These are phyloP conservation scores for Asclepias syriaca DNA, from an alignment of 257 asterid genomes.

Conservation along the genomic window DNA sequence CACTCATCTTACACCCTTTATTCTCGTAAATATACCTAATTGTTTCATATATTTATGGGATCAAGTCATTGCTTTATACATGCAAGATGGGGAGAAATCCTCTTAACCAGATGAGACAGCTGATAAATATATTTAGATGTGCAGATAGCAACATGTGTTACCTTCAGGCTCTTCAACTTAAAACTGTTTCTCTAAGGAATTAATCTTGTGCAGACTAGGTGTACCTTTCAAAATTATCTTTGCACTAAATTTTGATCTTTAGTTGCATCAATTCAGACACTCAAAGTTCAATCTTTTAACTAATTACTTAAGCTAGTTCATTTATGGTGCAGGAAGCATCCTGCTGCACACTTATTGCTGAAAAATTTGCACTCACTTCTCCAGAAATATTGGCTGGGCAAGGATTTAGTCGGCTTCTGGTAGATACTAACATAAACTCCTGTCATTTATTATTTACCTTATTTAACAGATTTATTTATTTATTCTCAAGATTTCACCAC, in stretches of 20 bases:
- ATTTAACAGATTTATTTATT: not conserved
- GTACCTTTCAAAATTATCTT: not conserved
- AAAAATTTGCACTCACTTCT: slow-evolving; percentile 45
- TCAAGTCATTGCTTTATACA: not conserved
- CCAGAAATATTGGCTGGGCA: slow-evolving; percentile 70
- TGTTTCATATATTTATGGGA: not conserved
- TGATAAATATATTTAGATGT: not conserved
- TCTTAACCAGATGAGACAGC: not conserved
- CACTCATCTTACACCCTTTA: not conserved
- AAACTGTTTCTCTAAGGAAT: not conserved
- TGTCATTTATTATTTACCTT: not conserved
- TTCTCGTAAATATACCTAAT: not conserved
- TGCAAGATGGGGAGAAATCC: not conserved
- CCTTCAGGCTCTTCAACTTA: not conserved
- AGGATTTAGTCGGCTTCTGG: slow-evolving; percentile 84
- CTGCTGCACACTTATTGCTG: slow-evolving; percentile 66
- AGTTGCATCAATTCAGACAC: not conserved
- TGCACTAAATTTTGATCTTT: not conserved
- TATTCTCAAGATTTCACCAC: not conserved
- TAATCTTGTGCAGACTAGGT: not conserved
- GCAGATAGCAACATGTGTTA: not conserved
- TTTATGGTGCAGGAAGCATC: slow-evolving; percentile 57
- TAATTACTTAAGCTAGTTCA: not conserved
- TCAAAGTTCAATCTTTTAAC: slow-evolving; percentile 1
- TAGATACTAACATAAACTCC: slow-evolving; percentile 17